Percentiles rank a stretch among this genome's conserved stretches.
Conservation (phyloP, 345 rosid genomes). For the Corchorus olitorius region DNA sequence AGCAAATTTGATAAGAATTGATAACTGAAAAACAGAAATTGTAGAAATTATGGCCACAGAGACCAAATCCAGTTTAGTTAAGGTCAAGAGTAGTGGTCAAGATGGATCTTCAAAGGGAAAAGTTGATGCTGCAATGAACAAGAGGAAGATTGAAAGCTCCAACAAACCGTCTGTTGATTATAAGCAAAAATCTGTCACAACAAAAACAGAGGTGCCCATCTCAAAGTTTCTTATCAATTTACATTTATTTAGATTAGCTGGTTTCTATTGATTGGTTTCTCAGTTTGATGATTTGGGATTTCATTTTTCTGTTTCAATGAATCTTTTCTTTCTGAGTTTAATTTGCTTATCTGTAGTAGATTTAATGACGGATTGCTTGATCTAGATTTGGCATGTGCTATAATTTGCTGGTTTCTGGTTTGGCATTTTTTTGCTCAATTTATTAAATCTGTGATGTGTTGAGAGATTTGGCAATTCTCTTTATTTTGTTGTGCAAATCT, state of each 20-base stretch:
- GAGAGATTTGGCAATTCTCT: background rate
- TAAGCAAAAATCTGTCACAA: conserved; percentile 44
- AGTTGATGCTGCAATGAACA: conserved; percentile 43
- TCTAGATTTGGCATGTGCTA: background rate
- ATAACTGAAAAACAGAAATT: background rate
- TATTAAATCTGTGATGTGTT: background rate
- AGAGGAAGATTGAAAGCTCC: conserved; percentile 57
- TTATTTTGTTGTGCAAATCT: background rate
- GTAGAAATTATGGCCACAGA: conserved; percentile 47
- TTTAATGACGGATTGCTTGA: too few relatives aligned
- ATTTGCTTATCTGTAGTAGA: background rate
- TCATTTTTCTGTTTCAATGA: background rate
- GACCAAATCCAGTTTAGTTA: conserved; percentile 44
- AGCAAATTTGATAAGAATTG: conserved; percentile 7
- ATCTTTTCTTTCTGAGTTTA: background rate
- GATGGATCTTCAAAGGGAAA: conserved; percentile 49
- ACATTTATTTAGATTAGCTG: conserved; percentile 8
- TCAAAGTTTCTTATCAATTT: background rate
- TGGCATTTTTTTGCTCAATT: background rate
- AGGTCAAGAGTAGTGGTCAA: conserved; percentile 44
- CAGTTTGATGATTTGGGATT: conserved; percentile 22
- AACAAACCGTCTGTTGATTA: conserved; percentile 44
- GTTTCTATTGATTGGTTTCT: conserved; percentile 11
- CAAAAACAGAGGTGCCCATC: conserved; percentile 59
- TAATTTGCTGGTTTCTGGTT: conserved; percentile 19